Base-by-base conservation (phyloP, 1,284 basidiomycete species). In the Trichosporon sp. region DNA sequence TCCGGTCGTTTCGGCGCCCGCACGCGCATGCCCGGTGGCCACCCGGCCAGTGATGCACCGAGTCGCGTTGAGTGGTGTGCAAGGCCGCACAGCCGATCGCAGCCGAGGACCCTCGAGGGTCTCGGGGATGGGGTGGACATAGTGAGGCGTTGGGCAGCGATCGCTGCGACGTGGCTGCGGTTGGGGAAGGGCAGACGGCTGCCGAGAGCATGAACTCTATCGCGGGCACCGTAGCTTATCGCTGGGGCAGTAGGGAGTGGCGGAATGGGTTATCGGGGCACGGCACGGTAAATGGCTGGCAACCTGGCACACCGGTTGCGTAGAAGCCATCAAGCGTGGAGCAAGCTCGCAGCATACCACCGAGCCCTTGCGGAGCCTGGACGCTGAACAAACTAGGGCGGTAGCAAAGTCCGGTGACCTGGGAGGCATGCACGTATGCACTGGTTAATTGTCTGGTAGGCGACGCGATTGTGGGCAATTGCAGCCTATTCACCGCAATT, bases 11-110 rank as follows among this genome's bases (percentile, higher is more conserved):
- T 54, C 51, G 51, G 51, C 51, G 51, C 51, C 51, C n/a, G 51
- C 10, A 54, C 21, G 19, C 51, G 51, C 51, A 54, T 54, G 51
- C 51, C 48, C 51, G 51, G 51, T 54, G 16, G n/a, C 48, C 48
- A 21, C n/a, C 10, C 40, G 51, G 51, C 11, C 51, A 8, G 51
- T 4, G 19, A 26, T 54, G 51, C 51, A 54, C 51, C 51, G 51
- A 54, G 51, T 19, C 11, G 21, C 51, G 19, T 26, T 19, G 51
- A 54, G 51, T 6, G 51, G 51, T 12, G 21, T 54, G 51, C 4
- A 10, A 11, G 51, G 19, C 19, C 51, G 19, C 16, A 46, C 43
- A 46, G 51, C 51, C 51, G 51, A 54, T 54, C 51, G 51, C 51
- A 54, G 51, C 51, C 51, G 51, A 54, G 51, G 51, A 46, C 21